Evolutionary conservation across 345 rosid genomes (phyloP), one percentile per base, ranked within the genome.

Genomic region (Euphorbia peplus): DNA sequence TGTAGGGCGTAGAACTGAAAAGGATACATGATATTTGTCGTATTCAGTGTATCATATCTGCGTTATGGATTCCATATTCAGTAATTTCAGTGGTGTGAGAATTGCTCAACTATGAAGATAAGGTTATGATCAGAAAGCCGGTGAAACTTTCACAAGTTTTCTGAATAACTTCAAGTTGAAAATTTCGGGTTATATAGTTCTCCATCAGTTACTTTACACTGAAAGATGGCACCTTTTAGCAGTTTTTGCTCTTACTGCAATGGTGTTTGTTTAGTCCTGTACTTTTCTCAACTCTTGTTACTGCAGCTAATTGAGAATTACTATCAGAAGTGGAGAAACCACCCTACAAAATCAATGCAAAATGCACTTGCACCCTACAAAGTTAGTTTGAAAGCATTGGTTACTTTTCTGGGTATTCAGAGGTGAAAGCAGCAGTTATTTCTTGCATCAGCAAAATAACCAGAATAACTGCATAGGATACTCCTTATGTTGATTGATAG

Each of bases 401-500:
- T 95, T 42, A 71, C 80, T 80, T 95, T 68, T 86, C 88, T 35
- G 78, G 63, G 77, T 97, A 92, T 80, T 69, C 88, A 21, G 85
- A 90, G 67, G 76, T 46, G 48, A 90, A 80, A 82, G 97, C 88
- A 78, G 87, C 96, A 22, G 98, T 92, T 53, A 95, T 96, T 50
- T 82, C 95, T 42, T 95, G 98, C 82, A 90, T 95, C 71, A 90
- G 96, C 74, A 98, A 95, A 85, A 88, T 92, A 73, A 95, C 95
- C 18, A 85, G 99, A 81, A 95, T 95, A 69, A 95, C 98, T 54
- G 99, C 99, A 26, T 98, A 98, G 0, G 99, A 92, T 11, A 97
- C 97, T 73, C 99, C 99, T 19, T 95, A 86, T 71, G 90, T 81
- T 24, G n/a, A n/a, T n/a, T n/a, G n/a, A n/a, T n/a, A n/a, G n/a